phyloP scores from a whole-genome alignment of 129 eudicot genomes.

The Arctium minus region DNA sequence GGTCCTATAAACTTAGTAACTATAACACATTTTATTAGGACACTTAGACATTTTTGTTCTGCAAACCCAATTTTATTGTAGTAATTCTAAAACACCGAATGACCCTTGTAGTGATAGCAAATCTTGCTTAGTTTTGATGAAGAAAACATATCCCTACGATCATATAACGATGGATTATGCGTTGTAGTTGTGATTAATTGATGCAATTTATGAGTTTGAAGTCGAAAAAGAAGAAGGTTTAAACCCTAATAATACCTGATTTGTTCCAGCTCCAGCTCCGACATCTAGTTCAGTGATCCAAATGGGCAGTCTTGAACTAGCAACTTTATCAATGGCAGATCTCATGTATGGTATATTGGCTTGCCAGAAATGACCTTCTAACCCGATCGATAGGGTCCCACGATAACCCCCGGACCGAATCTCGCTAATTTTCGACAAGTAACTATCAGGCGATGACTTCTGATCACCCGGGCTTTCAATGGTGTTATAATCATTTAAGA shows the following conservation, averaged over 20 bases:
- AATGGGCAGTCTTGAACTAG: constrained; percentile 43
- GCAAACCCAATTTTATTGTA: not conserved
- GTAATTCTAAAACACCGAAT: too few relatives aligned
- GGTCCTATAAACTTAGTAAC: not conserved
- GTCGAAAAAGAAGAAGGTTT: not conserved
- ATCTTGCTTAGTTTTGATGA: too few relatives aligned
- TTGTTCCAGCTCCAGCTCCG: constrained; percentile 4
- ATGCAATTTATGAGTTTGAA: not conserved
- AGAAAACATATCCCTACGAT: too few relatives aligned
- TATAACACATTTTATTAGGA: not conserved
- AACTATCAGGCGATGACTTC: constrained; percentile 33
- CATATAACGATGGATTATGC: too few relatives aligned
- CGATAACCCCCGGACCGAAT: constrained; percentile 28
- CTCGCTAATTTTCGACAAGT: constrained; percentile 36
- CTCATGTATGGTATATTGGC: constrained; percentile 54
- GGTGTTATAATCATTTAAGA: constrained; percentile 71
- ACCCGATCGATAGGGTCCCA: constrained; percentile 57
- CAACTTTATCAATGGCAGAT: constrained; percentile 58
- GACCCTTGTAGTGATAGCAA: too few relatives aligned
- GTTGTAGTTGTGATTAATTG: not conserved
- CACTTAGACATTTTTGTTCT: not conserved
- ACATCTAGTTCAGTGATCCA: constrained; percentile 68
- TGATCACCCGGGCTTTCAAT: constrained; percentile 43
- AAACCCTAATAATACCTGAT: constrained; percentile 35
- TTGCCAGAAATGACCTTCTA: constrained; percentile 49